Percentiles rank a stretch among this genome's conserved stretches.
Conservation (phyloP, 768 basidiomycete genomes). For the Daedaleopsis sinensis region DNA sequence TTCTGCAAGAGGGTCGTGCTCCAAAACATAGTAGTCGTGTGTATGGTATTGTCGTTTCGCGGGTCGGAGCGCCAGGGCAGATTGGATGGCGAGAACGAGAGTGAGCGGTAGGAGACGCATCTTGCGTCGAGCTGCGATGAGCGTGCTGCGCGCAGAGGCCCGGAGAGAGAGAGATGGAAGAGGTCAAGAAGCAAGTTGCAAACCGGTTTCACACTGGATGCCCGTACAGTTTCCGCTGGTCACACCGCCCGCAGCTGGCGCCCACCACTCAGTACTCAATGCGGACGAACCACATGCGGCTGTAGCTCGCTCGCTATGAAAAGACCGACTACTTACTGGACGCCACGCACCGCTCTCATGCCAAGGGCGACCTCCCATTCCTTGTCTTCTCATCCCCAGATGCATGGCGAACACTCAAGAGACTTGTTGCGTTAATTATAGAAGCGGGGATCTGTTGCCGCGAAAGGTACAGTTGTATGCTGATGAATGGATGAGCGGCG, state of each 20-base stretch:
- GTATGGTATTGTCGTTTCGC: constrained; percentile 57
- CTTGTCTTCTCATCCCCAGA: no score
- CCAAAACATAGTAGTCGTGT: constrained; percentile 84
- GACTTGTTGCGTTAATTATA: no score
- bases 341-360: no score
- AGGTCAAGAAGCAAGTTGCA: constrained; percentile 9
- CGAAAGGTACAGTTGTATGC: no score
- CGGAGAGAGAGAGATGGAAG: neutral
- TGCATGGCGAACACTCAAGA: no score
- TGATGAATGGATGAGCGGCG: no score
- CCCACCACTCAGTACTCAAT: neutral
- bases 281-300: neutral
- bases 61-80: constrained; percentile 40
- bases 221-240: neutral
- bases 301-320: no score
- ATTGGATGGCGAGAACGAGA: constrained; percentile 33
- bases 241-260: constrained; percentile 6
- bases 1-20: constrained; percentile 56
- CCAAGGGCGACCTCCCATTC: no score
- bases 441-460: no score
- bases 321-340: no score
- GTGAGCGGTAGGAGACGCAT: constrained; percentile 28
- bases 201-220: constrained; percentile 8
- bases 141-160: constrained; percentile 7
- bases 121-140: constrained; percentile 3